These are phyloP conservation scores for Fusarium sp. DNA, from an alignment of 2,329 filamentous ascomycete genomes.

Conservation along the genomic window DNA sequence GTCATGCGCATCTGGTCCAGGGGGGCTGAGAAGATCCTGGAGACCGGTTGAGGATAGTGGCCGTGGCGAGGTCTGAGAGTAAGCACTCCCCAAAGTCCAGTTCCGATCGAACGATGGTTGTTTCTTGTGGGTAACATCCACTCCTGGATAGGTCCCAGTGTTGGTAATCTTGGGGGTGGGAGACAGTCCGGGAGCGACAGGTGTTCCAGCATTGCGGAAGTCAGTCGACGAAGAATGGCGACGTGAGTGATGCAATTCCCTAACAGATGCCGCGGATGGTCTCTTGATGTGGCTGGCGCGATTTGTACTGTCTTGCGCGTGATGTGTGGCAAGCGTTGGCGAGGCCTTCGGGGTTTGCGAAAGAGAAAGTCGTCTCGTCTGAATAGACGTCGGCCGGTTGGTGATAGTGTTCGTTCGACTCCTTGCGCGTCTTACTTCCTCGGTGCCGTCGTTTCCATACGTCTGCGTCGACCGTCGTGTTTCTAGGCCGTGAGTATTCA, in stretches of 20 bases:
- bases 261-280: constrained; percentile 84
- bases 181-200: constrained; percentile 32
- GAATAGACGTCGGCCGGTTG: constrained; percentile 59
- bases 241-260: constrained; percentile 84
- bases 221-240: constrained; percentile 86
- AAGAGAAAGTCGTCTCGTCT: constrained; percentile 60
- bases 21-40: constrained; percentile 55
- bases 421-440: constrained; percentile 61
- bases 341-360: constrained; percentile 61
- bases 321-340: constrained; percentile 56
- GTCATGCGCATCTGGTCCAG: constrained; percentile 56
- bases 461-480: constrained; percentile 65
- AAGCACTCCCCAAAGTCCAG: constrained; percentile 71
- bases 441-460: constrained; percentile 70
- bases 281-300: constrained; percentile 63
- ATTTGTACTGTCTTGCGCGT: constrained; percentile 57
- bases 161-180: constrained; percentile 54
- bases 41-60: constrained; percentile 65
- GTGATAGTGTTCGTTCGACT: constrained; percentile 70
- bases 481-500: constrained; percentile 62
- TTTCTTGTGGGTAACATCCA: constrained; percentile 65
- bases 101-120: constrained; percentile 77
- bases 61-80: constrained; percentile 52
- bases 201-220: constrained; percentile 58
- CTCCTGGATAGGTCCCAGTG: constrained; percentile 55